Base-by-base conservation (phyloP, 306 rosid species). In the Dryas octopetala region DNA sequence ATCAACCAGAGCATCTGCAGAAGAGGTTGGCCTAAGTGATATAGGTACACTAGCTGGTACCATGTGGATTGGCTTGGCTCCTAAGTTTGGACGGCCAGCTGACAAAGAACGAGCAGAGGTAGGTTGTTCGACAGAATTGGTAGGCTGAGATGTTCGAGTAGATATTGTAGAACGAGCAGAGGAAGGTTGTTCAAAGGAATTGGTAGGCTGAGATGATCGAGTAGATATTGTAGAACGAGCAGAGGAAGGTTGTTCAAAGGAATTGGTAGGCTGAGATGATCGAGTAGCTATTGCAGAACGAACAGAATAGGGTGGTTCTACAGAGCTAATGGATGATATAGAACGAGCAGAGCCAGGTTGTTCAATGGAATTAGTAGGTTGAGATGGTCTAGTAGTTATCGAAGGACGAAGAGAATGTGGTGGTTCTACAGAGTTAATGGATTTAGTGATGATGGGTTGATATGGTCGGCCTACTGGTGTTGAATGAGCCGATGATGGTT, bases 1-100 rank as follows among this genome's bases (percentile, higher is more conserved):
- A 70, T 89, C 88, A 11, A 64, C 14, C 9, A 73, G 81, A 66
- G 68, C 55, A 74, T 89, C 96, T 2, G 84, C 67, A 14, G 93
- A 86, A 72, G 76, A 7, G 53, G 83, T 45, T 40, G 95, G 93
- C 82, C 90, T 88, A 47, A 90, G 89, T 59, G 93, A 72, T 79
- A 88, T 82, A 32, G 99, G 88, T 15, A 90, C 91, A 81, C 74
- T 83, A 75, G 97, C 68, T 0, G 97, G 97, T 52, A 89, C 89
- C 83, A 88, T 77, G 64, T 92, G 86, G 82, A 86, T 89, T 63
- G 89, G 71, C 85, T 85, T 91, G 62, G 80, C 65, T 79, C 85
- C 87, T 32, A 81, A 78, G 54, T 54, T 84, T 0, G 87, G 88
- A 54, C 97, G 91, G 15, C 67, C 54, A 17, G 81, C 81, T 8